Percentiles rank a stretch among this genome's conserved stretches.
These are phyloP conservation scores for Wakefieldia striispora DNA, from an alignment of 768 basidiomycete species.

Conservation along the genomic window DNA sequence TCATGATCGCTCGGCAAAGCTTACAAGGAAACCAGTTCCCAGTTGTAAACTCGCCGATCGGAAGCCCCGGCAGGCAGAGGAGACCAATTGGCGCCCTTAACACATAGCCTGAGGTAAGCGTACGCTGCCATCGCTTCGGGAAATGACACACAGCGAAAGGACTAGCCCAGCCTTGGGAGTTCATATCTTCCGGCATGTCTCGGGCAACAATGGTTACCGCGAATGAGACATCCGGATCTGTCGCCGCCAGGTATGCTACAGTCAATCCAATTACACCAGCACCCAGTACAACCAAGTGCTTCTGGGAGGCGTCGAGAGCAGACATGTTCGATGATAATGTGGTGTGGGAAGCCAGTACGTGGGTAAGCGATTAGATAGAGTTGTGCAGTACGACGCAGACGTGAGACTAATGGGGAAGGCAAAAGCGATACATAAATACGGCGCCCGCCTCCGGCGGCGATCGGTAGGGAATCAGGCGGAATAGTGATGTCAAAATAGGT, in stretches of 20 bases:
- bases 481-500: no score
- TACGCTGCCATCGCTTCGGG: background rate
- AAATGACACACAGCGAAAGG: conserved; percentile 46
- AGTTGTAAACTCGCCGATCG: conserved; percentile 33
- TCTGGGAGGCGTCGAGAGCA: conserved; percentile 1
- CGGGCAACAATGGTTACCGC: conserved; percentile 33
- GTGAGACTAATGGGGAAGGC: background rate
- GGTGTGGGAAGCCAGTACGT: no score
- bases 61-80: conserved; percentile 37
- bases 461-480: no score
- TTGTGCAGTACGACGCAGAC: background rate
- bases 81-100: conserved; percentile 48
- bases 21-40: conserved; percentile 45
- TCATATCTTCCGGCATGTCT: conserved; percentile 36
- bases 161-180: conserved; percentile 46
- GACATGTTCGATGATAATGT: conserved; percentile 9
- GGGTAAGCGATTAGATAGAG: background rate
- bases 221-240: conserved; percentile 18
- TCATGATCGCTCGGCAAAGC: conserved; percentile 5
- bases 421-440: background rate
- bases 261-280: conserved; percentile 41
- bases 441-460: no score
- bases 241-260: conserved; percentile 33
- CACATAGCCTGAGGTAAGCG: background rate
- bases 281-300: conserved; percentile 33